Percentiles rank a stretch among this genome's conserved stretches.
Conservation (phyloP, 2,329 filamentous ascomycete genomes). For the Biscogniauxia marginata region DNA sequence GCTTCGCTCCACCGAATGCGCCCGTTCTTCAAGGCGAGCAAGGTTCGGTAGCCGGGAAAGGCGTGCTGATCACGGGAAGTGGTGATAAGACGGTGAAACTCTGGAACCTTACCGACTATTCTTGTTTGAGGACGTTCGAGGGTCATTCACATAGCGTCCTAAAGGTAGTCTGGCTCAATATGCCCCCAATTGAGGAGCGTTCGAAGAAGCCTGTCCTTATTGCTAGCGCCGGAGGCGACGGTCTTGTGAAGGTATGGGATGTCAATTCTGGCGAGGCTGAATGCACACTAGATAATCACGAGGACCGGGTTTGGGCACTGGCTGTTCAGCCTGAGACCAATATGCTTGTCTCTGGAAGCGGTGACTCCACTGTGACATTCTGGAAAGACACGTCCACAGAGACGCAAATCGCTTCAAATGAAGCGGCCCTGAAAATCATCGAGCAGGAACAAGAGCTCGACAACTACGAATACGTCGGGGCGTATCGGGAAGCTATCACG, state of each 20-base stretch:
- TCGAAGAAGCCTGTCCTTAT: constrained; percentile 66
- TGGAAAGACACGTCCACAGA: constrained; percentile 89
- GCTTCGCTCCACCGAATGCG: constrained; percentile 78
- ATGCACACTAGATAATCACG: constrained; percentile 93
- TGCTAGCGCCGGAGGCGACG: constrained; percentile 87
- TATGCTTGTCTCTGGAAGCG: constrained; percentile 83
- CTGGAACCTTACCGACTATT: constrained; percentile 91
- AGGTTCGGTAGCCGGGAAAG: constrained; percentile 71
- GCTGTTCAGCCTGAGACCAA: constrained; percentile 68
- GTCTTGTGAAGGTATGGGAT: constrained; percentile 95
- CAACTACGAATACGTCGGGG: constrained; percentile 85
- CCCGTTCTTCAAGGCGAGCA: constrained; percentile 72
- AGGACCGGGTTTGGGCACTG: constrained; percentile 91
- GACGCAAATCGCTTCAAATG: constrained; percentile 72
- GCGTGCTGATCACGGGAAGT: constrained; percentile 83
- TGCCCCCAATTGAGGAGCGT: constrained; percentile 48
- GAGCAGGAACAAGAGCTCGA: constrained; percentile 94
- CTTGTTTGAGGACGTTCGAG: constrained; percentile 89
- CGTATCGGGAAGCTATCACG: constrained; percentile 90
- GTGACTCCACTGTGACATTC: constrained; percentile 90
- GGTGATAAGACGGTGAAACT: constrained; percentile 96
- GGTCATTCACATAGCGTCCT: constrained; percentile 94
- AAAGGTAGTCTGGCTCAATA: constrained; percentile 83
- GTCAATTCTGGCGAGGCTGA: constrained; percentile 80
- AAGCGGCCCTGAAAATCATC: constrained; percentile 73